A percentile compares a stretch with the other conserved stretches of the same genome.
Evolutionary conservation across 306 rosid genomes (phyloP).

Genomic region (Cucurbita moschata): DNA sequence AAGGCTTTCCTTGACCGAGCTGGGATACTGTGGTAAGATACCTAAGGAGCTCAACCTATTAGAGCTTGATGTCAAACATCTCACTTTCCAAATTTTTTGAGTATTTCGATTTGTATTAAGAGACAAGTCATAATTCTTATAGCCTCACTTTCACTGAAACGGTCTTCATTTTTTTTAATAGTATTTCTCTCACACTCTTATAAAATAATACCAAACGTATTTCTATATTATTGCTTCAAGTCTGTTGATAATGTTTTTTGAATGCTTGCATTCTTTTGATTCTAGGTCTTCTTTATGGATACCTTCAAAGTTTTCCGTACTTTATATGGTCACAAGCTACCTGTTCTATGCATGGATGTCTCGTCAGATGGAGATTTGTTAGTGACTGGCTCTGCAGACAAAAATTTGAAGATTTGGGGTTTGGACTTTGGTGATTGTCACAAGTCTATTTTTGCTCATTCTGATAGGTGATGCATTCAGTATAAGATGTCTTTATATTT

Average conservation of each 20-base stretch:
- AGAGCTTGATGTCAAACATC: background rate
- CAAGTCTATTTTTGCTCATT: constrained; percentile 83
- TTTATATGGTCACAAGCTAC: constrained; percentile 84
- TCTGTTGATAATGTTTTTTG: constrained; percentile 9
- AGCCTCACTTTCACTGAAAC: background rate
- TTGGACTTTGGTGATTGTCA: constrained; percentile 96
- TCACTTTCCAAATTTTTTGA: background rate
- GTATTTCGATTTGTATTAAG: background rate
- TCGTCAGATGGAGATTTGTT: constrained; percentile 90
- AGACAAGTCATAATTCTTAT: background rate
- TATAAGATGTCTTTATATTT: background rate
- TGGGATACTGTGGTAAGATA: background rate
- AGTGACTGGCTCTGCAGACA: constrained; percentile 91
- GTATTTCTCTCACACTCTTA: background rate
- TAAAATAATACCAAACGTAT: background rate
- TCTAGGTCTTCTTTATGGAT: constrained; percentile 70
- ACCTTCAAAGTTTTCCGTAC: constrained; percentile 67
- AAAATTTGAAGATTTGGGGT: constrained; percentile 95
- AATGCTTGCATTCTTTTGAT: constrained; percentile 1
- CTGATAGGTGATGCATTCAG: constrained; percentile 49
- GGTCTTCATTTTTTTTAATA: background rate
- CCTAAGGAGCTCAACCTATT: background rate
- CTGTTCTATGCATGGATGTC: constrained; percentile 90
- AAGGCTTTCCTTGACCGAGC: background rate
- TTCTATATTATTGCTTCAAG: background rate